A percentile compares a stretch with the other conserved stretches of the same genome.
Evolutionary conservation across 2,329 filamentous ascomycete species (phyloP).

Genomic region (Xylaria sp.): DNA sequence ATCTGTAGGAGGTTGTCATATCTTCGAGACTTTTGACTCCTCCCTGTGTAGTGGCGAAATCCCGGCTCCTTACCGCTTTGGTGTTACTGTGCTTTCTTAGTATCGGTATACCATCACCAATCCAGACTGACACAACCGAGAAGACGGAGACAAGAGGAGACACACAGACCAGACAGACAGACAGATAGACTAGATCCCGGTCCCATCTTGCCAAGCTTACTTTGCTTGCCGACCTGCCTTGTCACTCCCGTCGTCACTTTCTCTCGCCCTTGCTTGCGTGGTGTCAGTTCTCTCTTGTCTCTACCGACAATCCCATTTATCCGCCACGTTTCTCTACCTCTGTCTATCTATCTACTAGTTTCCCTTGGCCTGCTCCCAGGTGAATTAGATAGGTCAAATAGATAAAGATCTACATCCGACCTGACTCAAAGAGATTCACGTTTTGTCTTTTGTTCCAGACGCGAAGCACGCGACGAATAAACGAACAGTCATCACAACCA

Average conservation of each 20-base stretch:
- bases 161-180: neutral
- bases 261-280: neutral
- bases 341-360: neutral
- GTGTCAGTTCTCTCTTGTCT: neutral
- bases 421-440: constrained; percentile 13
- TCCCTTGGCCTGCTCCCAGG: neutral
- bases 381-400: neutral
- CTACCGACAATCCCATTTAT: neutral
- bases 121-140: neutral
- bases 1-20: neutral
- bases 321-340: neutral
- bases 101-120: neutral
- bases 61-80: constrained; percentile 10
- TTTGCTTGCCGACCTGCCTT: neutral
- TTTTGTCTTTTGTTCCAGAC: constrained; percentile 17
- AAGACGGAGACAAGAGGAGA: neutral
- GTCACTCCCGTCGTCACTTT: neutral
- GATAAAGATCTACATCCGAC: neutral
- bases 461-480: constrained; percentile 23
- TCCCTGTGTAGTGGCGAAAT: neutral
- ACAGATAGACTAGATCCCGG: neutral
- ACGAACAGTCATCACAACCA: neutral
- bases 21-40: neutral
- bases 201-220: constrained; percentile 1
- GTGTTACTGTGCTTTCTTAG: constrained; percentile 14